Base-by-base conservation (phyloP, 306 rosid genomes). In the Luffa aegyptiaca region DNA sequence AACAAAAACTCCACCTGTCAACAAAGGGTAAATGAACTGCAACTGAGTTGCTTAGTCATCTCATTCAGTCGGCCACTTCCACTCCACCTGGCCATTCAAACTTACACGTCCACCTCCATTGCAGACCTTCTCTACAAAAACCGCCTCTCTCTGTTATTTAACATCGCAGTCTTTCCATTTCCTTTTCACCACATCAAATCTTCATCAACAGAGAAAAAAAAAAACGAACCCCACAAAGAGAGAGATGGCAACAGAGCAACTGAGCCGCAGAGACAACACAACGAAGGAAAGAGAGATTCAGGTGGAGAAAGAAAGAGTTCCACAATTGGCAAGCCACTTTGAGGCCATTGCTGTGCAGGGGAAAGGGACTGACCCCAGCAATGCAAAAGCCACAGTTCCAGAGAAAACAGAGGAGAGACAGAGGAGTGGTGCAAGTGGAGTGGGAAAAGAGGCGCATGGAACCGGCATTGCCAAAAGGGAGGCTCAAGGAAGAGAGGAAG, bases 181-280 rank as follows among this genome's bases (percentile, higher is more conserved):
- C 74, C 14, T 4, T 18, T 41, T 18, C 49, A 13, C 14, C 26
- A 66, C 45, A 36, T 41, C 53, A 42, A 69, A 71, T 44, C 20
- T 46, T 5, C 10, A 12, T 12, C 77, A 33, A 63, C 8, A 63
- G 2, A 63, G 6, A 63, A 35, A 12, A 1, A 35, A 12, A 1
- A 66, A 18, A 3, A 39, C 74, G 8, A 37, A 66, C 20, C 49
- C 46, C 18, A 62, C 42, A 12, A 0, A 13, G 16, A 52, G 20
- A 36, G 20, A 10, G 33, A 92, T 92, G 98, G 93, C 97, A 18
- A 86, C 90, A 2, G 87, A 84, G 82, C 89, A 92, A 76, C 3
- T 81, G 53, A 18, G 35, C 57, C 88, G 90, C 2, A 89, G 86
- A 77, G 93, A 89, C 1, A 81, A 86, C 75, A 78, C 79, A 2